Base-by-base conservation (phyloP, 73 alveolate genomes). In the Diophrys sp. region DNA sequence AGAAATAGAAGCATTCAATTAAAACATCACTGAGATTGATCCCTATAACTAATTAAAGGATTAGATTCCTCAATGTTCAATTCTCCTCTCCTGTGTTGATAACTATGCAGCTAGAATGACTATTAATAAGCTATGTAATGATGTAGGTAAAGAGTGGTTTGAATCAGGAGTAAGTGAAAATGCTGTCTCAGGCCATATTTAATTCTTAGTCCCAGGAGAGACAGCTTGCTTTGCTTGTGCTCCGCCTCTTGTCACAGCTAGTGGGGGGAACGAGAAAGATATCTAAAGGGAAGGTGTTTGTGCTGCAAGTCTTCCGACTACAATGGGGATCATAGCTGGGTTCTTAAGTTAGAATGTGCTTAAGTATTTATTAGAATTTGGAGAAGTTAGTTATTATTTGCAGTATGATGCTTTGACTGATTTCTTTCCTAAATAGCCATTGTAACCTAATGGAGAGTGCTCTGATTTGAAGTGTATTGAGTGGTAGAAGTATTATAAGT, bases 191-290 rank as follows among this genome's bases (percentile, higher is more conserved):
- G 99, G 99, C 26, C 99, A 97, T 88, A 96, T 97, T 70, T 94
- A 95, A 80, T 82, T 90, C 33, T 78, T 93, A 62, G 84, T 95
- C 73, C 99, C 99, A 8, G 98, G 99, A 23, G 99, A 96, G 87
- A 86, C 96, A 14, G 99, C 99, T 14, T 97, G 99, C 78, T 97
- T 97, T 75, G 98, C 98, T 33, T 97, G 99, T 87, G 99, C 99
- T 1, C 98, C 99, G 1, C 99, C 99, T 14, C 84, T 95, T 18
- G 99, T 96, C 0, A 98, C 96, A 0, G 98, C 98, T 29, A n/a
- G n/a, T n/a, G 99, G 92, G 34, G 98, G 98, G 54, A 96, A 93
- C 74, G 99, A 97, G 87, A 84, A 95, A 56, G 83, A 89, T 71
- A 97, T 96, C 74, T 92, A 96, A 84, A 87, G 99, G 81, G 98